Conservation (phyloP, 2,329 filamentous ascomycete species). For the Fusarium torulosum region DNA sequence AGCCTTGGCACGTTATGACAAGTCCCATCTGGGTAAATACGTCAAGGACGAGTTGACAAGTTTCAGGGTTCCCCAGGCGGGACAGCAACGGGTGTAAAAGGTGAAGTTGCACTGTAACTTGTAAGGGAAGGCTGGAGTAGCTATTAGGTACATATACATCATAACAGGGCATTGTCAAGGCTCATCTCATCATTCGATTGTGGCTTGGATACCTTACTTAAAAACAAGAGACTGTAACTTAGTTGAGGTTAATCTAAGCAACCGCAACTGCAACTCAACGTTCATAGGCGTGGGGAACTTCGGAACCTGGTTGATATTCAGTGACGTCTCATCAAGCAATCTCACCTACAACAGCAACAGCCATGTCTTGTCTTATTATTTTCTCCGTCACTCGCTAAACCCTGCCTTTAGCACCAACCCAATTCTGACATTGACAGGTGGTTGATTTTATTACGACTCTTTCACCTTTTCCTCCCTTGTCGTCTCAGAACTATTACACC, state of each 20-base stretch:
- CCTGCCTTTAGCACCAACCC: conserved; percentile 24
- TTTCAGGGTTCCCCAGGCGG: conserved; percentile 27
- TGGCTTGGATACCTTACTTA: conserved; percentile 15
- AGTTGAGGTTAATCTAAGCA: too few species aligned
- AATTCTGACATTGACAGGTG: conserved; percentile 21
- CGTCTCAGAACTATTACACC: background rate
- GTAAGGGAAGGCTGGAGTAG: background rate
- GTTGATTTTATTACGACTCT: background rate
- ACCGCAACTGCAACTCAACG: too few species aligned
- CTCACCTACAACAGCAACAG: conserved; percentile 13
- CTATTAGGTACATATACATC: too few species aligned
- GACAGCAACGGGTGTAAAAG: background rate
- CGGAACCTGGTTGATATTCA: conserved; percentile 46
- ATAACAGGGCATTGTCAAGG: background rate
- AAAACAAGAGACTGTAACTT: conserved; percentile 5
- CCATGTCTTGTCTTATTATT: conserved; percentile 16
- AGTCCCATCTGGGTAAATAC: background rate
- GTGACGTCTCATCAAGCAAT: conserved; percentile 41
- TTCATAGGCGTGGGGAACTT: conserved; percentile 27
- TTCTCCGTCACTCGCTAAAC: conserved; percentile 35
- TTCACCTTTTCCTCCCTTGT: conserved; percentile 3
- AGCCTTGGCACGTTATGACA: background rate
- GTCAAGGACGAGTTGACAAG: conserved; percentile 17
- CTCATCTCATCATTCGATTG: conserved; percentile 29
- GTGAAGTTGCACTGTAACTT: conserved; percentile 13